Evolutionary conservation across 495 filamentous ascomycete genomes (phyloP).

Genomic region (Talaromyces liani): DNA sequence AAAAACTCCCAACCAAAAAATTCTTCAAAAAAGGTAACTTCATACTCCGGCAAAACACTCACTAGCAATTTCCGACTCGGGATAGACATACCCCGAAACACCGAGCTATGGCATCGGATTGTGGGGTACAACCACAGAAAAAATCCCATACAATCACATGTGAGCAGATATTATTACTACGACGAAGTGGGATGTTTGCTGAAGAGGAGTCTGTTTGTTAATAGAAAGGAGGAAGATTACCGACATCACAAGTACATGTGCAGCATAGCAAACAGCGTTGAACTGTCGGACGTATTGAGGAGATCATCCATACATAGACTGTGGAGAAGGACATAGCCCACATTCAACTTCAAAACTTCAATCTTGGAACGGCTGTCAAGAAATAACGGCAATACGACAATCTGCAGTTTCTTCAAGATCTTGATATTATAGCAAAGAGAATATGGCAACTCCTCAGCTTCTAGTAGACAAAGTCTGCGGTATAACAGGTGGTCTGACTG

Average conservation of each 20-base stretch:
- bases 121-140: neutral
- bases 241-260: neutral
- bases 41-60: neutral
- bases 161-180: neutral
- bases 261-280: neutral
- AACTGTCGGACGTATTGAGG: neutral
- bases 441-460: conserved; percentile 39
- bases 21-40: neutral
- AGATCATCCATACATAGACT: no score
- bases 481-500: conserved; percentile 69
- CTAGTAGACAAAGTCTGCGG: conserved; percentile 63
- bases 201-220: neutral
- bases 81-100: neutral
- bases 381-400: neutral
- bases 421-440: neutral
- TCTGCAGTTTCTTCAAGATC: neutral
- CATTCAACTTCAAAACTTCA: neutral
- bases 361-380: neutral
- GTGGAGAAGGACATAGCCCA: neutral
- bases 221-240: neutral
- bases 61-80: neutral
- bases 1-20: neutral
- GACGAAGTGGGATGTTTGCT: neutral
- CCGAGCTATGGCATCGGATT: neutral
- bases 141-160: neutral